Percentiles rank a stretch among this genome's conserved stretches.
These are phyloP conservation scores for Apiospora koreana DNA, from an alignment of 2,329 filamentous ascomycete species.

Conservation along the genomic window DNA sequence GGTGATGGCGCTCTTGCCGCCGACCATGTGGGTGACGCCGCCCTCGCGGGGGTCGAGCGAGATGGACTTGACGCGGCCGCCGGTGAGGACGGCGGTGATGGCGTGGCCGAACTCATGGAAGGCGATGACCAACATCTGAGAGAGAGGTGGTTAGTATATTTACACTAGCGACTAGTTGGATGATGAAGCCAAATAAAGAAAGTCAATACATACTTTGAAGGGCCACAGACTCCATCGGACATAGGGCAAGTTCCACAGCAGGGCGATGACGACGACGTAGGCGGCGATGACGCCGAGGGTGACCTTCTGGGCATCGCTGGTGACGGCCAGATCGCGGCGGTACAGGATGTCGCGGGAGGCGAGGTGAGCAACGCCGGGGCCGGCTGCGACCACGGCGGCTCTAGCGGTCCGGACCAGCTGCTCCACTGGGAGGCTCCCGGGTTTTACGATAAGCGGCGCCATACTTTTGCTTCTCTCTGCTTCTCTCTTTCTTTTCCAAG, in stretches of 20 bases:
- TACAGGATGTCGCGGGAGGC: conserved; percentile 35
- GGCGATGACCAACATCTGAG: conserved; percentile 77
- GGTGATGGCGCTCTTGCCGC: conserved; percentile 69
- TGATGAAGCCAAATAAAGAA: neutral
- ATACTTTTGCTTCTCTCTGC: conserved; percentile 17
- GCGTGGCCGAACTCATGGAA: conserved; percentile 77
- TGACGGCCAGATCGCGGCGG: conserved; percentile 55
- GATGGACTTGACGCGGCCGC: conserved; percentile 73
- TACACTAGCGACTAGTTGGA: neutral
- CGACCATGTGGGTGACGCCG: conserved; percentile 76
- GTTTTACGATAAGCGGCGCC: conserved; percentile 25
- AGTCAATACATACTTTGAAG: conserved; percentile 65
- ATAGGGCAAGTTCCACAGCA: conserved; percentile 80
- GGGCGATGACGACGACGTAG: conserved; percentile 72
- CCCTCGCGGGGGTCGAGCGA: conserved; percentile 75
- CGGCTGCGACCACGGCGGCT: conserved; percentile 27
- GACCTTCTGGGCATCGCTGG: conserved; percentile 68
- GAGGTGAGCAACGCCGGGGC: conserved; percentile 26
- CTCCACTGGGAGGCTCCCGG: conserved; percentile 22
- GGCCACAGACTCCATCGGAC: conserved; percentile 76
- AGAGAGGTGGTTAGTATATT: neutral
- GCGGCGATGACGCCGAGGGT: conserved; percentile 71
- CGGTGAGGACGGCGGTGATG: conserved; percentile 70
- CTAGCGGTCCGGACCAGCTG: conserved; percentile 26
- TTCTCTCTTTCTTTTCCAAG: neutral